Percentiles rank a stretch among this genome's conserved stretches.
Conservation (phyloP, 2,329 filamentous ascomycete genomes). For the Metarhizium sp. region DNA sequence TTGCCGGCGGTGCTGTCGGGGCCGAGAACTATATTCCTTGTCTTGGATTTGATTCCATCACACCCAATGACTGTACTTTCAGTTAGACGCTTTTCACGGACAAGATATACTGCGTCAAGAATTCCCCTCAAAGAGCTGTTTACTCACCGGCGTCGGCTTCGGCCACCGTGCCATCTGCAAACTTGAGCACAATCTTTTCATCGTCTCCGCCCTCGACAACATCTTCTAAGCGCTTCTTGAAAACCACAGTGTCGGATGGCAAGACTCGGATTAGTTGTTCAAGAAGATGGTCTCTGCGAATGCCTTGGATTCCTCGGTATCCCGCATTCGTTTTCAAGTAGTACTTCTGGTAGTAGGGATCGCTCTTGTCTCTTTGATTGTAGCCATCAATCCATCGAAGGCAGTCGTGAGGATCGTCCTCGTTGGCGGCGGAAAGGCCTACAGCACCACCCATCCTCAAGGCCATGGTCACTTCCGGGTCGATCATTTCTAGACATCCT, state of each 20-base stretch:
- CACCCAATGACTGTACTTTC: conserved; percentile 4
- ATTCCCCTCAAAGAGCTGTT: neutral
- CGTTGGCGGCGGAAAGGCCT: neutral
- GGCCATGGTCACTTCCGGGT: neutral
- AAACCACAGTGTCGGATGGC: neutral
- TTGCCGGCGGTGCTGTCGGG: neutral
- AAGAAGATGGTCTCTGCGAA: neutral
- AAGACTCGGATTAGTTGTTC: neutral
- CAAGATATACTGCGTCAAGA: too few species aligned
- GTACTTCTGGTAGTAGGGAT: neutral
- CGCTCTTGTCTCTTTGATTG: neutral
- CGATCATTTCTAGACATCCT: neutral
- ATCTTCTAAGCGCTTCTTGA: neutral
- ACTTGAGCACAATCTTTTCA: neutral
- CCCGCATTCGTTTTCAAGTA: neutral
- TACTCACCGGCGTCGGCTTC: neutral
- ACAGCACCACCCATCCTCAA: neutral
- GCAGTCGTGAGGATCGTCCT: neutral
- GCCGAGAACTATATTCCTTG: conserved; percentile 1
- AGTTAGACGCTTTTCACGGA: neutral
- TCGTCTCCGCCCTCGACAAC: neutral
- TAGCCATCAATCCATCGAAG: neutral
- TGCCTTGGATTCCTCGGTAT: neutral
- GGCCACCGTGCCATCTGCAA: neutral
- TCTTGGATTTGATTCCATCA: conserved; percentile 7